A percentile compares a stretch with the other conserved stretches of the same genome.
Evolutionary conservation across 1,284 basidiomycete species (phyloP).

Genomic region (Fistulina hepatica): DNA sequence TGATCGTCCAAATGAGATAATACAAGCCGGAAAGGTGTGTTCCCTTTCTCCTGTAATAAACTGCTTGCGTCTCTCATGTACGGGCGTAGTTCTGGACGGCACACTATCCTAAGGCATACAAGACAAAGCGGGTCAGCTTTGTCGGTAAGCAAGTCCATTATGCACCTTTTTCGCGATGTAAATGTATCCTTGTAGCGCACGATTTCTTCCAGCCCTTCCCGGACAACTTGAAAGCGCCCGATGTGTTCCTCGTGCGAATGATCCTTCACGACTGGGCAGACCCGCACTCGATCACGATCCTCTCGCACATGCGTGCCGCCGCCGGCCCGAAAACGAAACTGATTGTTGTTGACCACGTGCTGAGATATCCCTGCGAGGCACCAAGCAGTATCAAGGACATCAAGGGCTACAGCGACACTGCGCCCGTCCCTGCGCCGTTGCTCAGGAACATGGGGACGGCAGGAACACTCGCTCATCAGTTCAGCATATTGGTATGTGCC

Average conservation of each 20-base stretch:
- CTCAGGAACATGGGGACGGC: neutral
- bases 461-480: neutral
- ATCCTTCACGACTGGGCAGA: slow-evolving; percentile 10
- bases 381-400: neutral
- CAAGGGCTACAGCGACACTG: neutral
- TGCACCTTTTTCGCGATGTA: neutral
- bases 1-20: slow-evolving; percentile 31
- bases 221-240: slow-evolving; percentile 15
- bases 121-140: slow-evolving; percentile 17
- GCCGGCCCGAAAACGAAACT: slow-evolving; percentile 7
- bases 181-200: neutral
- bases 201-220: neutral
- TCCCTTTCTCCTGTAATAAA: neutral
- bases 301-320: slow-evolving; percentile 8
- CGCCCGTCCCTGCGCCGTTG: neutral
- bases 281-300: slow-evolving; percentile 3
- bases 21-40: slow-evolving; percentile 22
- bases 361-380: slow-evolving; percentile 1
- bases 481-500: neutral
- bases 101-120: slow-evolving; percentile 16
- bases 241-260: slow-evolving; percentile 4
- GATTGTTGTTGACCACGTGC: slow-evolving; percentile 8
- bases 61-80: too few species aligned
- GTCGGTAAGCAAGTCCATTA: too few species aligned
- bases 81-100: slow-evolving; percentile 19